These are phyloP conservation scores for Neurospora crassa DNA, from an alignment of 2,329 filamentous ascomycete species.

Conservation along the genomic window DNA sequence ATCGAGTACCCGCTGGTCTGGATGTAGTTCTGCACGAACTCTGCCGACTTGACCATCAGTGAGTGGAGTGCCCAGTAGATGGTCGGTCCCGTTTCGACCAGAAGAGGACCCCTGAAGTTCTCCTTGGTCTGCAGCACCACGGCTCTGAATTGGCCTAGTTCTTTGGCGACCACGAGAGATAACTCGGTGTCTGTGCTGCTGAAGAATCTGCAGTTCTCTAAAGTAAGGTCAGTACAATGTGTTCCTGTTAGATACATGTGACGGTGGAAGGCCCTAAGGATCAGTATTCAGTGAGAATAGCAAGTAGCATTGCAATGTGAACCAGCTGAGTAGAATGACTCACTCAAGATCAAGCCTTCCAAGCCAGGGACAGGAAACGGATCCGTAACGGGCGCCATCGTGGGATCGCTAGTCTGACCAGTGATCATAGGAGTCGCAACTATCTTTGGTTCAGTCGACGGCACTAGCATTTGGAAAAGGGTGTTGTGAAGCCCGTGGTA, in stretches of 20 bases:
- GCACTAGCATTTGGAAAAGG: background rate
- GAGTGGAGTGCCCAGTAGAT: constrained; percentile 25
- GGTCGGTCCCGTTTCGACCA: constrained; percentile 24
- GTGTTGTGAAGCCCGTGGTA: background rate
- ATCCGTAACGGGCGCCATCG: background rate
- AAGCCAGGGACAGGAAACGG: background rate
- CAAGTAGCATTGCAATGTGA: background rate
- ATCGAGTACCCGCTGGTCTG: constrained; percentile 24
- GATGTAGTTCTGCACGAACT: constrained; percentile 26
- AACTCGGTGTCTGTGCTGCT: constrained; percentile 11
- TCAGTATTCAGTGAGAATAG: background rate
- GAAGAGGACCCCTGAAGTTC: constrained; percentile 20
- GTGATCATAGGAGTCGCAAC: background rate
- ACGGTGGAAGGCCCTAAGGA: background rate
- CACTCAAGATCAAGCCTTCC: background rate
- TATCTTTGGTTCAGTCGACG: background rate
- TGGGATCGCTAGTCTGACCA: background rate
- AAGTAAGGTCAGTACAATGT: background rate
- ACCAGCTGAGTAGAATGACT: background rate
- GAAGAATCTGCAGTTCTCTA: constrained; percentile 24
- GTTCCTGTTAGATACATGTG: background rate
- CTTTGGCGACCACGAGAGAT: constrained; percentile 18
- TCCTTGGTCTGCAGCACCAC: constrained; percentile 16
- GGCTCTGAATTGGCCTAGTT: constrained; percentile 20
- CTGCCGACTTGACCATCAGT: constrained; percentile 30